Evolutionary conservation across 2,329 filamentous ascomycete species (phyloP).

Genomic region (Fusarium nelsonii): DNA sequence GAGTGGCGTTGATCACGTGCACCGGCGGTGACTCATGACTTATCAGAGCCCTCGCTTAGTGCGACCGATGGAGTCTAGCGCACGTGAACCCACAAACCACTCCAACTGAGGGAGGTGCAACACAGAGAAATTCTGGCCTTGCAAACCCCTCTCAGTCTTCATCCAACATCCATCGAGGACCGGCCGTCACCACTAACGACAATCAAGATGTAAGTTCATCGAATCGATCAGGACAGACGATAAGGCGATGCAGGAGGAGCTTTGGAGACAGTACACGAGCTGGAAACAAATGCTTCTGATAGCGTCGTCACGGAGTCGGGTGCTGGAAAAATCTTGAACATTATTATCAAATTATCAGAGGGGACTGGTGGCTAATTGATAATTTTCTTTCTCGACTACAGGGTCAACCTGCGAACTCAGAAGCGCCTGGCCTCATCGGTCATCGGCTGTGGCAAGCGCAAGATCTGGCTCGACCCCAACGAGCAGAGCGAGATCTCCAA

Average conservation of each 20-base stretch:
- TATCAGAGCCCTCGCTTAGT: conserved; percentile 59
- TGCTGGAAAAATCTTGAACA: conserved; percentile 12
- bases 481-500: conserved; percentile 99
- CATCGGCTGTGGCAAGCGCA: conserved; percentile 99
- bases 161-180: conserved; percentile 56
- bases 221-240: conserved; percentile 36
- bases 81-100: conserved; percentile 59
- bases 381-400: conserved; percentile 57
- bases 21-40: conserved; percentile 46
- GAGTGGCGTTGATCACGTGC: conserved; percentile 42
- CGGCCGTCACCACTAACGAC: conserved; percentile 58
- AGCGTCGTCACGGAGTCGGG: conserved; percentile 23
- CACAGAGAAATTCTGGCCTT: conserved; percentile 56
- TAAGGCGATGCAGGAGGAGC: conserved; percentile 25
- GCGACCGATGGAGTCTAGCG: conserved; percentile 49
- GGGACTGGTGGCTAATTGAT: conserved; percentile 48
- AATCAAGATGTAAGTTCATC: conserved; percentile 60
- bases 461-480: conserved; percentile 99
- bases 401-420: conserved; percentile 99
- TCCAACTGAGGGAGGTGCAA: conserved; percentile 52
- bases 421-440: conserved; percentile 99
- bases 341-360: conserved; percentile 22
- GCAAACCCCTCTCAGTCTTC: conserved; percentile 57
- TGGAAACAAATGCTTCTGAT: conserved; percentile 38
- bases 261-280: conserved; percentile 28